These are phyloP conservation scores for Aureoboletus auriporus DNA, from an alignment of 768 basidiomycete species.

Conservation along the genomic window DNA sequence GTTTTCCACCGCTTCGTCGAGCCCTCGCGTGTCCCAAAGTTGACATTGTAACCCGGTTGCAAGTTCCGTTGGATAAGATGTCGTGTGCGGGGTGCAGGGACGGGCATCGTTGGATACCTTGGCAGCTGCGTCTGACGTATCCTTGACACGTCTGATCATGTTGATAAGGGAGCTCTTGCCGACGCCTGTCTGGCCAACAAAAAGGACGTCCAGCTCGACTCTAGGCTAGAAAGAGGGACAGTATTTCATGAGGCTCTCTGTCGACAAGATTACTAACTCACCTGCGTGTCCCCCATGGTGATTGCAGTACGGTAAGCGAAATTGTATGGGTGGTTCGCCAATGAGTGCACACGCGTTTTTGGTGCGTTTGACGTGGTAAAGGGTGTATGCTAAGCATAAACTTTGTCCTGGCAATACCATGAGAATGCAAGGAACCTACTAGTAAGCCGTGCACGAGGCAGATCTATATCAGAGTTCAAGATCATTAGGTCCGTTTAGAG, in stretches of 20 bases:
- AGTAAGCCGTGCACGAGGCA: conserved; percentile 18
- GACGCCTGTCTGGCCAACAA: conserved; percentile 24
- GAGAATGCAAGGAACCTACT: not conserved
- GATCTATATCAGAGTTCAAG: conserved; percentile 20
- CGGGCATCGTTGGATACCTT: conserved; percentile 14
- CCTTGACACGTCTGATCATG: conserved; percentile 16
- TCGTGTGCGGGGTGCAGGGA: conserved; percentile 16
- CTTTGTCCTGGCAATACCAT: not conserved
- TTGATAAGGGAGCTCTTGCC: conserved; percentile 25
- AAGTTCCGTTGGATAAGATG: conserved; percentile 3
- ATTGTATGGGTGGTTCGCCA: not conserved
- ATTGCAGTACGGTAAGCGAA: not conserved
- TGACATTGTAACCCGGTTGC: conserved; percentile 4
- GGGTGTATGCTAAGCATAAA: not conserved
- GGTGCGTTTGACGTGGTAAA: conserved; percentile 2
- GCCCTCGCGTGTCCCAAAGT: conserved; percentile 27
- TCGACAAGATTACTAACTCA: conserved; percentile 6
- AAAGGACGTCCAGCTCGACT: conserved; percentile 13
- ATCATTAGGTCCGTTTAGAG: conserved; percentile 9
- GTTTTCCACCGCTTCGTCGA: conserved; percentile 17
- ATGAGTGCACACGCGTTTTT: not conserved
- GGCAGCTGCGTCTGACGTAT: conserved; percentile 4
- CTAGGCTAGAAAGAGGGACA: conserved; percentile 3
- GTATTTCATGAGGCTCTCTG: conserved; percentile 2
- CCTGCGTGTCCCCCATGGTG: conserved; percentile 14